Evolutionary conservation across 176 grass and related monocot species (phyloP).

Genomic region (Triticum monococcum): DNA sequence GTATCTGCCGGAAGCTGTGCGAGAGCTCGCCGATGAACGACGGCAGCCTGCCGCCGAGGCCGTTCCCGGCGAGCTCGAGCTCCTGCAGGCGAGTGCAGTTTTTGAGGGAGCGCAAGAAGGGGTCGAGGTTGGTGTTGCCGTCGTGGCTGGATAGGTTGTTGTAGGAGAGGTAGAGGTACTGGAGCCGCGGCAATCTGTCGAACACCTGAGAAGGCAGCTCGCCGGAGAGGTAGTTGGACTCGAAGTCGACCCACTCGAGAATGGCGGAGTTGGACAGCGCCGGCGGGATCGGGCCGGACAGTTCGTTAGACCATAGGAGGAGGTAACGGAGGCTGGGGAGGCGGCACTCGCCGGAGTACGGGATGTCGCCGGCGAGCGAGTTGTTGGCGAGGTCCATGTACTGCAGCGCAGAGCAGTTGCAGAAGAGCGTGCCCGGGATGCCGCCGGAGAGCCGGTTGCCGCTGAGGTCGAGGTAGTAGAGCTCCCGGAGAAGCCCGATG

Average conservation of each 20-base stretch:
- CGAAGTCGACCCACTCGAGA: slow-evolving; percentile 69
- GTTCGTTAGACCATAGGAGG: slow-evolving; percentile 76
- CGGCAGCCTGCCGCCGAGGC: slow-evolving; percentile 54
- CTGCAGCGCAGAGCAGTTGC: slow-evolving; percentile 74
- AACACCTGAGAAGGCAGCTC: slow-evolving; percentile 61
- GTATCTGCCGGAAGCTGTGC: slow-evolving; percentile 50
- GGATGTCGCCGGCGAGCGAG: slow-evolving; percentile 57
- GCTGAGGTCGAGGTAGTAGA: slow-evolving; percentile 68
- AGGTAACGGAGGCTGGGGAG: slow-evolving; percentile 62
- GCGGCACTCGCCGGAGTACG: slow-evolving; percentile 32
- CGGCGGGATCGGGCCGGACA: slow-evolving; percentile 54
- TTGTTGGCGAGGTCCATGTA: slow-evolving; percentile 78
- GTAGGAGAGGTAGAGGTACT: slow-evolving; percentile 70
- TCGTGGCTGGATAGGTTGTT: slow-evolving; percentile 56
- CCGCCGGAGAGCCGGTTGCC: slow-evolving; percentile 53
- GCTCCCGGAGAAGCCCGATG: slow-evolving; percentile 40
- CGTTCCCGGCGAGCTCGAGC: slow-evolving; percentile 70
- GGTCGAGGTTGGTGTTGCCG: slow-evolving; percentile 60
- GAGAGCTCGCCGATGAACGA: slow-evolving; percentile 53
- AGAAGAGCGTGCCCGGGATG: slow-evolving; percentile 63
- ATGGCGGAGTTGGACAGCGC: slow-evolving; percentile 76
- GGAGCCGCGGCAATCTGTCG: slow-evolving; percentile 48
- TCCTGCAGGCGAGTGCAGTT: slow-evolving; percentile 71
- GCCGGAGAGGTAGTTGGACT: slow-evolving; percentile 61
- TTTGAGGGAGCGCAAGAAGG: slow-evolving; percentile 70